These are phyloP conservation scores for Salisapilia sapeloensis DNA, from an alignment of 352 stramenopile species.

Conservation along the genomic window DNA sequence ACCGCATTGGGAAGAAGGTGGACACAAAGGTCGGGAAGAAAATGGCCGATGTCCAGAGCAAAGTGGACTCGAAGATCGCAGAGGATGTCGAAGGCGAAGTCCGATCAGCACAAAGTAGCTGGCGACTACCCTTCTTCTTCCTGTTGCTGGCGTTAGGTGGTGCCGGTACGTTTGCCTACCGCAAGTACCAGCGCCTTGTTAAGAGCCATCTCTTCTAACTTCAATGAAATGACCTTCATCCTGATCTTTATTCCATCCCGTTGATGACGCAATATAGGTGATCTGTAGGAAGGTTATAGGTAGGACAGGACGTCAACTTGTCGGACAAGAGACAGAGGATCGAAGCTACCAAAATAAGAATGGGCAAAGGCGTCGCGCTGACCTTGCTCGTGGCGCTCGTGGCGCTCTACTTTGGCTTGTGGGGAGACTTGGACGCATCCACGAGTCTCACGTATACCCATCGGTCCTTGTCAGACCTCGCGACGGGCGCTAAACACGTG, in stretches of 20 bases:
- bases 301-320: too few species aligned
- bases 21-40: constrained; percentile 60
- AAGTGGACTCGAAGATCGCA: constrained; percentile 55
- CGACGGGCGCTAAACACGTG: constrained; percentile 33
- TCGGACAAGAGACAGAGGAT: too few species aligned
- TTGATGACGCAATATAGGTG: too few species aligned
- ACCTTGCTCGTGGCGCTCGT: constrained; percentile 17
- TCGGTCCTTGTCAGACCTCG: constrained; percentile 21
- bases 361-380: constrained; percentile 31
- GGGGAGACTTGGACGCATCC: constrained; percentile 18
- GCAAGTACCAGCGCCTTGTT: constrained; percentile 76
- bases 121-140: constrained; percentile 68
- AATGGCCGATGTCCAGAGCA: constrained; percentile 29
- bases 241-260: too few species aligned
- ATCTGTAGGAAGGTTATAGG: too few species aligned
- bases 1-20: constrained; percentile 54
- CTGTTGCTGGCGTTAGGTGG: constrained; percentile 42
- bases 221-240: too few species aligned
- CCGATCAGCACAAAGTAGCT: constrained; percentile 36
- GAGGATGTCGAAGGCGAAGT: constrained; percentile 51
- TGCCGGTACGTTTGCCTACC: constrained; percentile 45
- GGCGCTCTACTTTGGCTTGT: constrained; percentile 40
- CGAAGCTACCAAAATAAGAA: too few species aligned
- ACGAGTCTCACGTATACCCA: constrained; percentile 39
- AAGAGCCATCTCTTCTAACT: constrained; percentile 70